Evolutionary conservation across 768 basidiomycete genomes (phyloP).

Genomic region (Steccherinum ochraceum): DNA sequence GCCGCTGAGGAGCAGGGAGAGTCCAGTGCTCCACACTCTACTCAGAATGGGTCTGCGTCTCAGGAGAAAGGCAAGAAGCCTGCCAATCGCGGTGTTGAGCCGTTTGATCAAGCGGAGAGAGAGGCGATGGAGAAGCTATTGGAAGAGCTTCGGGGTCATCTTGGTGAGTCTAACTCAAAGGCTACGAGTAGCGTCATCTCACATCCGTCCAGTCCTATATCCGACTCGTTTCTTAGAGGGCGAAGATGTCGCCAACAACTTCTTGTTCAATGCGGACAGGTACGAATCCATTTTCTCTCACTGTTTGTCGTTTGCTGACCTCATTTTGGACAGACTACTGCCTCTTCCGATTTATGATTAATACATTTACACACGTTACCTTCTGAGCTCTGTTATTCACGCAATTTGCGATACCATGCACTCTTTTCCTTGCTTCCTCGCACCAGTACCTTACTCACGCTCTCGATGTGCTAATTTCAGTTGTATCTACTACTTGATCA

Average conservation of each 20-base stretch:
- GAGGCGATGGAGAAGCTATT: slow-evolving; percentile 88
- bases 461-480: too few relatives aligned
- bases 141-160: slow-evolving; percentile 71
- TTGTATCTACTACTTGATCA: too few relatives aligned
- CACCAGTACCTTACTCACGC: too few relatives aligned
- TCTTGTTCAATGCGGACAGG: slow-evolving; percentile 87
- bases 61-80: slow-evolving; percentile 29
- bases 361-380: slow-evolving; percentile 4
- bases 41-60: slow-evolving; percentile 25
- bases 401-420: too few relatives aligned
- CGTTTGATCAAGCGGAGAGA: slow-evolving; percentile 77
- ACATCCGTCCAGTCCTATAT: slow-evolving; percentile 57
- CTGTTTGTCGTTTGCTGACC: slow-evolving; percentile 5
- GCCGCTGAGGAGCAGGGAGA: slow-evolving; percentile 8
- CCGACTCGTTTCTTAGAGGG: slow-evolving; percentile 85
- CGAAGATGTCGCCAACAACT: slow-evolving; percentile 90
- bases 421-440: too few relatives aligned
- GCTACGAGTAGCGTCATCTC: not conserved
- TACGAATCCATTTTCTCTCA: slow-evolving; percentile 21
- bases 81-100: slow-evolving; percentile 46
- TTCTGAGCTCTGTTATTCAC: too few relatives aligned
- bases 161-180: slow-evolving; percentile 50
- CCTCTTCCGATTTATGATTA: slow-evolving; percentile 73
- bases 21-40: slow-evolving; percentile 16
- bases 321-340: slow-evolving; percentile 41